These are phyloP conservation scores for Pezicula radicicola DNA, from an alignment of 2,329 filamentous ascomycete species.

Conservation along the genomic window DNA sequence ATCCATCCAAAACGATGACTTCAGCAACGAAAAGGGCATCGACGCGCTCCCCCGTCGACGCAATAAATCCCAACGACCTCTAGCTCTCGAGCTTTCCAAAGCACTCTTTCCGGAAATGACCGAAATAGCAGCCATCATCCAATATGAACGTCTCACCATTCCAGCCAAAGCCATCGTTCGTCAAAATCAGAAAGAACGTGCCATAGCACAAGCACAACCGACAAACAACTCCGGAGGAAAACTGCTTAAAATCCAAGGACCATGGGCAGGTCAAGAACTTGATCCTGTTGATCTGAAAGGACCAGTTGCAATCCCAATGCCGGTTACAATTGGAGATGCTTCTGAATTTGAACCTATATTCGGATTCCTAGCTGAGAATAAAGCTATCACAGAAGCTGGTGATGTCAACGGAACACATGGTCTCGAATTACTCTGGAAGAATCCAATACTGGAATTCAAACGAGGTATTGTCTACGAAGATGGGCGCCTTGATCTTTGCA, in stretches of 20 bases:
- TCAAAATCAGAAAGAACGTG: constrained; percentile 4
- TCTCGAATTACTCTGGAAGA: constrained; percentile 1
- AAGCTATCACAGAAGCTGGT: constrained; percentile 2
- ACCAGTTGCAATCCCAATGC: constrained; percentile 15
- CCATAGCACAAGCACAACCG: not conserved
- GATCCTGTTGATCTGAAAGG: constrained; percentile 17
- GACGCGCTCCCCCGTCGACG: not conserved
- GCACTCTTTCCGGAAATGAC: constrained; percentile 5
- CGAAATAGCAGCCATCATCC: constrained; percentile 9
- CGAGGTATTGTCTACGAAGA: constrained; percentile 41
- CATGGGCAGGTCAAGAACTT: constrained; percentile 14
- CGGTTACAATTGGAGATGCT: constrained; percentile 13
- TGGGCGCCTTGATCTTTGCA: constrained; percentile 51
- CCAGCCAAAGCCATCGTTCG: constrained; percentile 8
- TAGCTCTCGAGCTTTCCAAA: constrained; percentile 2
- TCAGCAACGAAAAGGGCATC: not conserved
- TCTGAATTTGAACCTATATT: constrained; percentile 14
- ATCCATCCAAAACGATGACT: not conserved
- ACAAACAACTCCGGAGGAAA: constrained; percentile 5
- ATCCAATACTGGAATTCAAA: constrained; percentile 1
- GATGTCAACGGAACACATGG: not conserved
- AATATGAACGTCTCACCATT: constrained; percentile 4
- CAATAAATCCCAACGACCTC: constrained; percentile 1
- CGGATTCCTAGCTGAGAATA: constrained; percentile 8
- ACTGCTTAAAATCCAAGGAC: constrained; percentile 11